phyloP scores from a whole-genome alignment of 2,329 filamentous ascomycete species.

The Elsinoe fawcettii region DNA sequence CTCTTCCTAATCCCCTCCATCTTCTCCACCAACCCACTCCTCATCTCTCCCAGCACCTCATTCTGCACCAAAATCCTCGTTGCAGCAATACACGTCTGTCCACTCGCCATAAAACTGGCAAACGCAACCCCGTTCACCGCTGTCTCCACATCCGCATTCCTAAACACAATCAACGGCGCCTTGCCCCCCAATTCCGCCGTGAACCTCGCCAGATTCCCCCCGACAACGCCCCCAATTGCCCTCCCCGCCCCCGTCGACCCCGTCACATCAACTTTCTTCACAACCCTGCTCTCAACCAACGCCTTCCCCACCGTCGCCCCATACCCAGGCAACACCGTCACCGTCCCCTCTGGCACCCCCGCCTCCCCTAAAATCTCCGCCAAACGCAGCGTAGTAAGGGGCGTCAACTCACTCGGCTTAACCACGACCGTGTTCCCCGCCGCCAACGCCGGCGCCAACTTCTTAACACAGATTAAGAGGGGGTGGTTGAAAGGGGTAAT shows the following conservation, averaged over 20 bases:
- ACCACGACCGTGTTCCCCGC: constrained; percentile 16
- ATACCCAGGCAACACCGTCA: constrained; percentile 27
- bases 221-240: constrained; percentile 26
- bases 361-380: constrained; percentile 33
- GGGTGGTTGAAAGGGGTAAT: constrained; percentile 36
- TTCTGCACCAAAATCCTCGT: constrained; percentile 48
- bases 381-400: constrained; percentile 31
- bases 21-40: constrained; percentile 50
- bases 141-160: constrained; percentile 12
- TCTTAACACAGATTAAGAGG: constrained; percentile 35
- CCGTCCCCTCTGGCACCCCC: constrained; percentile 32
- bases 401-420: constrained; percentile 32
- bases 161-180: constrained; percentile 33
- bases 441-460: constrained; percentile 26
- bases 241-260: constrained; percentile 21
- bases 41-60: constrained; percentile 51
- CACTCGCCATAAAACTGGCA: constrained; percentile 37
- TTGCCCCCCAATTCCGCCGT: constrained; percentile 54
- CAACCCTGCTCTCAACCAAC: constrained; percentile 22
- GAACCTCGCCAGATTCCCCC: constrained; percentile 49
- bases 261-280: constrained; percentile 34
- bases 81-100: constrained; percentile 50
- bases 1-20: constrained; percentile 49
- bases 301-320: neutral
- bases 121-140: constrained; percentile 42